Evolutionary conservation across 1,284 basidiomycete genomes (phyloP), one percentile per base, ranked within the genome.

Genomic region (Ceratobasidium sp.): DNA sequence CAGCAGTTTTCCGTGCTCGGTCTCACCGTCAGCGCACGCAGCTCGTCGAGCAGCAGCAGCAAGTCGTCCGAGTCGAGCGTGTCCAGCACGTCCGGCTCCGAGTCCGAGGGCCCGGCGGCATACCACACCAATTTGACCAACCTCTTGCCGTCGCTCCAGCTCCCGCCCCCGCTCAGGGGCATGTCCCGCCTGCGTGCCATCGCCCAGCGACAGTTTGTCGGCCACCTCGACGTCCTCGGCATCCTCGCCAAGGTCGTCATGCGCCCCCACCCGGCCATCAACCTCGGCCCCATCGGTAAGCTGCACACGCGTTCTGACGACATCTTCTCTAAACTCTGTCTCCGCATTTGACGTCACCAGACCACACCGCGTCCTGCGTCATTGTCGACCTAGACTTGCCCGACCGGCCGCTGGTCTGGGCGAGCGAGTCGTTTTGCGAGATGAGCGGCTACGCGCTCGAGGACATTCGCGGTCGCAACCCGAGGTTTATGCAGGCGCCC

Each of bases 261-360:
- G n/a, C 87, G 96, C 1, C 88, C 89, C 0, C 86, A 92, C 76
- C 94, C 93, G 0, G 88, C 85, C 72, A 87, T 97, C 58, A 81
- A 85, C 8, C 86, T 98, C 21, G 96, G 96, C 8, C 94, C 96
- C 0, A 93, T 98, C 45, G 96, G 64, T 67, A 30, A 8, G 64
- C 34, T 21, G 18, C 10, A 26, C 41, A 65, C 46, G 32, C 32
- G 28, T 65, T 32, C 2, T 48, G 46, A 36, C 45, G 46, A 45
- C 12, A 23, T 1, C 48, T 23, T 28, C 3, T 3, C n/a, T n/a
- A 9, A 52, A 52, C 48, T 18, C n/a, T 41, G 41, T 32, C 60
- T 32, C 28, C 28, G 12, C 57, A 43, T 6, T 36, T 55, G 36
- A 53, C 50, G 48, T 65, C 64, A 43, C 26, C 23, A 67, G 64